phyloP scores from a whole-genome alignment of 2,329 filamentous ascomycete genomes.

The Apiospora kogelbergensis region DNA sequence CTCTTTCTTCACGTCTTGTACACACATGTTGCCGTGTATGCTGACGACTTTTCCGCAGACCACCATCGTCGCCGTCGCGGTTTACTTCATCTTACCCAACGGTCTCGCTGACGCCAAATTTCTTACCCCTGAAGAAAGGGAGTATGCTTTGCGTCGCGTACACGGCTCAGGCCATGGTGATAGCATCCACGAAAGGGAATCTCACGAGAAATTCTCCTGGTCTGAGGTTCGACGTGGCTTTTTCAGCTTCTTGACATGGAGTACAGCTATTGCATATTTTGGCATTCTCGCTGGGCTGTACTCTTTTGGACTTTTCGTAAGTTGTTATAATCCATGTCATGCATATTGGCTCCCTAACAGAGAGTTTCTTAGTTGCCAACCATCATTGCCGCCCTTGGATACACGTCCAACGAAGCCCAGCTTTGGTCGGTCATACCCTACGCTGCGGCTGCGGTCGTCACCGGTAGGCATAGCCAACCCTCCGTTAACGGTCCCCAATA shows the following conservation, averaged over 20 bases:
- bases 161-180: conserved; percentile 14
- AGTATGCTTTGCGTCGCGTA: conserved; percentile 46
- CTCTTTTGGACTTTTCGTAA: conserved; percentile 63
- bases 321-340: conserved; percentile 21
- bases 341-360: not conserved
- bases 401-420: conserved; percentile 56
- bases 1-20: too few relatives aligned
- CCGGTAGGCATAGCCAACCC: conserved; percentile 36
- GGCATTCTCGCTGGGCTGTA: conserved; percentile 59
- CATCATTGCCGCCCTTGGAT: conserved; percentile 59
- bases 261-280: conserved; percentile 62
- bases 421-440: conserved; percentile 66
- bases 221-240: conserved; percentile 62
- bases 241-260: conserved; percentile 61
- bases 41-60: conserved; percentile 42
- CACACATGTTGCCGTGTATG: not conserved
- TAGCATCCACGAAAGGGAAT: conserved; percentile 16
- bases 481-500: not conserved
- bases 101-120: conserved; percentile 53
- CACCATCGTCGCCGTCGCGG: conserved; percentile 49
- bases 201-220: conserved; percentile 55
- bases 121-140: conserved; percentile 51
- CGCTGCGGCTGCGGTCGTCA: conserved; percentile 57
- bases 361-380: conserved; percentile 51
- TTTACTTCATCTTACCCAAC: conserved; percentile 57